phyloP scores from a whole-genome alignment of 2,329 filamentous ascomycete genomes.

The Falciphora oryzae region DNA sequence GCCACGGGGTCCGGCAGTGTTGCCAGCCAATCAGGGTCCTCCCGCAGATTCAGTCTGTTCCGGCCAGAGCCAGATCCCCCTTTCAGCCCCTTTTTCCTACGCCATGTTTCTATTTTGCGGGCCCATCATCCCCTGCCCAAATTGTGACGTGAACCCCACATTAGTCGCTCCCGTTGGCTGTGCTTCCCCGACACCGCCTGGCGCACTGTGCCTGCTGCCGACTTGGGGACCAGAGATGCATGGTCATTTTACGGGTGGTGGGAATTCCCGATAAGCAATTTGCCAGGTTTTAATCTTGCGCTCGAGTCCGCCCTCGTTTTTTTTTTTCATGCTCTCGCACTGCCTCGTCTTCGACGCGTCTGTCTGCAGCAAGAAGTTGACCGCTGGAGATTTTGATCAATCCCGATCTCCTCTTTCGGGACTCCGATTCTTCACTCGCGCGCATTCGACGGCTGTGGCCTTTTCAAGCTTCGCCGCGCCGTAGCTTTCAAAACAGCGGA shows the following conservation, averaged over 20 bases:
- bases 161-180: background rate
- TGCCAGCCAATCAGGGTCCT: background rate
- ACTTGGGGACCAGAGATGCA: background rate
- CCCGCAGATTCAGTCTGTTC: background rate
- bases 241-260: background rate
- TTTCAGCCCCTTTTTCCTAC: background rate
- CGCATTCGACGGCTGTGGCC: background rate
- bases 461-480: background rate
- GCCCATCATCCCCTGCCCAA: background rate
- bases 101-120: background rate
- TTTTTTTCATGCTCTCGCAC: background rate
- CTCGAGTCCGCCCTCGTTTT: background rate
- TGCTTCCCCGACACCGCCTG: background rate
- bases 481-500: background rate
- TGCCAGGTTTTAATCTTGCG: slow-evolving; percentile 1
- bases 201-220: background rate
- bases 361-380: background rate
- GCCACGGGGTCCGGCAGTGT: background rate
- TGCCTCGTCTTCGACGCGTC: background rate
- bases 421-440: background rate
- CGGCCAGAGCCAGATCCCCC: background rate
- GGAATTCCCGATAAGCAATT: background rate
- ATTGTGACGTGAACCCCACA: background rate
- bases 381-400: background rate
- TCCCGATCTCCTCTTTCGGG: background rate